These are phyloP conservation scores for Aspergillus sergii DNA, from an alignment of 2,329 filamentous ascomycete species.

Conservation along the genomic window DNA sequence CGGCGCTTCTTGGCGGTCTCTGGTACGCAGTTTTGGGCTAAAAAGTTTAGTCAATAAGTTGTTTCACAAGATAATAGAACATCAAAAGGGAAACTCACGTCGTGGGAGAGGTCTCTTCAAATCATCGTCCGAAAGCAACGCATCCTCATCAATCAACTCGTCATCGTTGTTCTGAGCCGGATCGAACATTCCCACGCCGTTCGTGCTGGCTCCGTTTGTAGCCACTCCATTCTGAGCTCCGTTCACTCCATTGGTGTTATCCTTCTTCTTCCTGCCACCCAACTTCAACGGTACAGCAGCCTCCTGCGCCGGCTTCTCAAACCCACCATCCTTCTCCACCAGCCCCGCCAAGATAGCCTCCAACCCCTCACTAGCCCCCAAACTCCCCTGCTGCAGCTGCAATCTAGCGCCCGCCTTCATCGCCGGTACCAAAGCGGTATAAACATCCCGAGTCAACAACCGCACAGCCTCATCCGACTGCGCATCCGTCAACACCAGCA, in stretches of 20 bases:
- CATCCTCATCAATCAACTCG: constrained; percentile 89
- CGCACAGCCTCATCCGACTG: constrained; percentile 58
- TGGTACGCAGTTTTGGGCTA: constrained; percentile 83
- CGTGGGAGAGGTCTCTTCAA: constrained; percentile 74
- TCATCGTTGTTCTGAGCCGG: constrained; percentile 57
- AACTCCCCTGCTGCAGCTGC: constrained; percentile 24
- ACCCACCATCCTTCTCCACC: constrained; percentile 63
- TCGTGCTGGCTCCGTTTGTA: not conserved
- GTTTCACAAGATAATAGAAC: not conserved
- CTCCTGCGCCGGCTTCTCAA: constrained; percentile 71
- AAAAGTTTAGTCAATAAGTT: constrained; percentile 9
- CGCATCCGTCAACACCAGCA: constrained; percentile 77
- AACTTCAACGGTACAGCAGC: constrained; percentile 64
- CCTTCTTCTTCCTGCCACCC: constrained; percentile 61
- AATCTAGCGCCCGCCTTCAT: constrained; percentile 26
- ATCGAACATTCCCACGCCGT: constrained; percentile 7
- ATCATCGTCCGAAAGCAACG: constrained; percentile 82
- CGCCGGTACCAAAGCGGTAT: constrained; percentile 68
- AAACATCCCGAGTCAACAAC: constrained; percentile 68
- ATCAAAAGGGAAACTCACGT: constrained; percentile 61
- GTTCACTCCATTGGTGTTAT: constrained; percentile 14
- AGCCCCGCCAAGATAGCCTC: constrained; percentile 86
- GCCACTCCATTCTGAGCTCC: constrained; percentile 28
- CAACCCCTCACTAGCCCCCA: constrained; percentile 17
- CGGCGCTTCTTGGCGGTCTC: constrained; percentile 80